Base-by-base conservation (phyloP, 441 rosid species). In the Manihot esculenta region DNA sequence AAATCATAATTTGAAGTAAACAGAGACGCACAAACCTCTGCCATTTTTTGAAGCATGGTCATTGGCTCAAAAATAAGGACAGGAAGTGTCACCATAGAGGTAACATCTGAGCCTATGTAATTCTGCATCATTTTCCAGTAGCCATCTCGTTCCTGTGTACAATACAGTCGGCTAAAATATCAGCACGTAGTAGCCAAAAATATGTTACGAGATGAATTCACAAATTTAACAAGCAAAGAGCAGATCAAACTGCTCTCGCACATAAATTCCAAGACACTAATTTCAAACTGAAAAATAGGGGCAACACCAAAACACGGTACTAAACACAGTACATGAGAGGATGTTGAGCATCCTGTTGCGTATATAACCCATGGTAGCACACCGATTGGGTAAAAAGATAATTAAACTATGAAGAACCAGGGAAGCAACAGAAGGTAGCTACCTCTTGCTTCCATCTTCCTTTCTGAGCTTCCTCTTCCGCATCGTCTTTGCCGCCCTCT, bases 121-220 rank as follows among this genome's bases (percentile, higher is more conserved):
- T 88, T 93, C 62, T 93, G 99, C 99, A 96, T 96, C 93, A 88
- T 90, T 84, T 90, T 96, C 99, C 99, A 96, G 71, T 93, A 89
- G 64, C 94, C 76, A 57, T 95, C 99, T 9, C 98, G 86, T 21
- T 95, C 99, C 98, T 95, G 82, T 45, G 70, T 61, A 78, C 72
- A 70, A 24, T 17, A 57, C 42, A n/a, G 1, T 10, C 12, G 70
- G 55, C 45, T 47, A 15, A 54, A 15, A 57, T 26, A 62, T 33
- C 57, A 35, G 21, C 27, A 48, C 10, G 21, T 18, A 1, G 41
- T 27, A 55, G n/a, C 18, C 9, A 17, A 2, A 5, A 51, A 51
- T 7, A 10, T 6, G 10, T 5, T 23, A 55, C 12, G 23, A 23
- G 30, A 11, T 11, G 7, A 8, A 7, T 49, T 2, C 33, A 55